These are phyloP conservation scores for Coemansia sp. DNA, from an alignment of 371 early-diverging fungal genomes.

Conservation along the genomic window DNA sequence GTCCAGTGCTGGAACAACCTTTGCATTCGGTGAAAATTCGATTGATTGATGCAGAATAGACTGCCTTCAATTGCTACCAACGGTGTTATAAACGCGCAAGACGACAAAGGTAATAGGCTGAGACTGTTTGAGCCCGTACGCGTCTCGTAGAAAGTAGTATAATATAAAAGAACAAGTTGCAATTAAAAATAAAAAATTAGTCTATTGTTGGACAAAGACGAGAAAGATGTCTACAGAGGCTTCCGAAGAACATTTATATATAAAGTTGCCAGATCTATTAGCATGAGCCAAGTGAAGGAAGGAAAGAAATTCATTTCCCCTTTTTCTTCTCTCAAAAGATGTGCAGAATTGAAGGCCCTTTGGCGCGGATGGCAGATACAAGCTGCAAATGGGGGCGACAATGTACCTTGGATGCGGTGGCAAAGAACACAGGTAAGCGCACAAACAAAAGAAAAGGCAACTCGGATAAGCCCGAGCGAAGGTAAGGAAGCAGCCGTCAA, in stretches of 20 bases:
- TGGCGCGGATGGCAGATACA: neutral
- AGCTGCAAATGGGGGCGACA: conserved; percentile 5
- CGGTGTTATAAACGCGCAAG: neutral
- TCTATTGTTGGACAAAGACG: conserved; percentile 18
- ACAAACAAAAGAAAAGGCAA: neutral
- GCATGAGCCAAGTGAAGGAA: neutral
- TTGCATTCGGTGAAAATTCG: neutral
- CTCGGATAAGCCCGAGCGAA: neutral
- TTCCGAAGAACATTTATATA: conserved; percentile 4
- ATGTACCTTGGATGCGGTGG: neutral
- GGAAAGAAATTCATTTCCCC: conserved; percentile 1
- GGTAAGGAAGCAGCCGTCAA: neutral
- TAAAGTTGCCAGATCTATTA: neutral
- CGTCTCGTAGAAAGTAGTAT: conserved; percentile 10
- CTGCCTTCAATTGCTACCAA: conserved; percentile 2
- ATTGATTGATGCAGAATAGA: conserved; percentile 8
- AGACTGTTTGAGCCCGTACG: neutral
- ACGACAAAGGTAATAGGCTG: neutral
- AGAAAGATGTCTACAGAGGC: conserved; percentile 18
- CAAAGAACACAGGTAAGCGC: neutral
- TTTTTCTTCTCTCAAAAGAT: neutral
- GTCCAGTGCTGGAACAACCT: neutral
- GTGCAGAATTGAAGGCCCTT: neutral
- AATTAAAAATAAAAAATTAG: neutral
- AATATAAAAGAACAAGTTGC: conserved; percentile 1